phyloP scores from a whole-genome alignment of 2,329 filamentous ascomycete species.

The Penicillium sp. region DNA sequence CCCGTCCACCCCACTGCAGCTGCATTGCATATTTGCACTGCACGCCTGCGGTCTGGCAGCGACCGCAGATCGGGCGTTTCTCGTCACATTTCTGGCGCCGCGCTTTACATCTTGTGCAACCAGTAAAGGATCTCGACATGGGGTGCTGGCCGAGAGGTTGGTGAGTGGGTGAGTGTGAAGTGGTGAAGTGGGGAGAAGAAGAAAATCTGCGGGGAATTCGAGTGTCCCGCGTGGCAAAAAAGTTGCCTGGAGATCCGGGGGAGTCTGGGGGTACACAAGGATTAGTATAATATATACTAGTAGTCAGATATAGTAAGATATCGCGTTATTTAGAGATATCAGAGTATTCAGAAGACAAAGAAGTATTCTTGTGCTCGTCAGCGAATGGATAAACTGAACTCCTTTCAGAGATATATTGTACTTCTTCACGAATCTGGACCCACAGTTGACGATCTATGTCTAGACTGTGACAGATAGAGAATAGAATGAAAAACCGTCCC shows the following conservation, averaged over 20 bases:
- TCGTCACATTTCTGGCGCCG: constrained; percentile 53
- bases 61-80: constrained; percentile 44
- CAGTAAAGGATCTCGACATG: constrained; percentile 48
- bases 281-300: no score
- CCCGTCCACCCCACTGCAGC: constrained; percentile 48
- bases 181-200: constrained; percentile 14
- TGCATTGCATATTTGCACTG: constrained; percentile 48
- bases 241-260: background rate
- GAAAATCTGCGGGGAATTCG: constrained; percentile 28
- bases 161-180: background rate
- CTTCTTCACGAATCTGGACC: no score
- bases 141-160: constrained; percentile 10
- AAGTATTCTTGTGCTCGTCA: no score
- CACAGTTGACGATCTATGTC: no score
- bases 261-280: no score
- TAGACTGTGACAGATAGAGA: no score
- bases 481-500: constrained; percentile 11
- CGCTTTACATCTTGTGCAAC: constrained; percentile 50
- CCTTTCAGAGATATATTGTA: background rate
- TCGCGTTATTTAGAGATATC: no score
- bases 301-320: no score
- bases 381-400: no score
- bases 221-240: constrained; percentile 18
- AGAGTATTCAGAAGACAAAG: no score
- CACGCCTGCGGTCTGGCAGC: constrained; percentile 43